A percentile compares a stretch with the other conserved stretches of the same genome.
These are phyloP conservation scores for Alnus rubra DNA, from an alignment of 306 rosid genomes.

Conservation along the genomic window DNA sequence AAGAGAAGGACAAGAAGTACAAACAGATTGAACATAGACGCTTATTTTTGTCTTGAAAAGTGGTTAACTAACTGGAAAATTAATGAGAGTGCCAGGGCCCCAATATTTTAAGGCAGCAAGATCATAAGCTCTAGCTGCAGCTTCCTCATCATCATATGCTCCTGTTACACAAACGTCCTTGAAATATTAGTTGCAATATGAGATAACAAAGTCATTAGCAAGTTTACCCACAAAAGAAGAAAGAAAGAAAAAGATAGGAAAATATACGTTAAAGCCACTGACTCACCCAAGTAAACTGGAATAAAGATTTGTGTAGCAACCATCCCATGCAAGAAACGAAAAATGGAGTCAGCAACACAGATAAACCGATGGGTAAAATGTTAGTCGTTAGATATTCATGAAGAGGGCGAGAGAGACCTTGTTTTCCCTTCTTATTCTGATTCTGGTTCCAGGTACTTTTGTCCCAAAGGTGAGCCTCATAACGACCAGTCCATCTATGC, in stretches of 20 bases:
- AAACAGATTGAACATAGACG: background rate
- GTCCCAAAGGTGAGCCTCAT: conserved; percentile 99
- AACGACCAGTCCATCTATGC: conserved; percentile 99
- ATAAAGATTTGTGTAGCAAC: conserved; percentile 35
- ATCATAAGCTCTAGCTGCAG: conserved; percentile 99
- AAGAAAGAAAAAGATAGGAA: background rate
- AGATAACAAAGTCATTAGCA: conserved; percentile 6
- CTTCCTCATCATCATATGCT: conserved; percentile 98
- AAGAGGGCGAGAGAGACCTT: conserved; percentile 51
- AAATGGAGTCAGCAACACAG: conserved; percentile 38
- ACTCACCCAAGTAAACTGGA: conserved; percentile 97
- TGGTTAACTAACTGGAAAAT: conserved; percentile 78
- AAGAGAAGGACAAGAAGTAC: background rate
- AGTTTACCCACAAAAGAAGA: background rate
- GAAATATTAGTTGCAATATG: background rate
- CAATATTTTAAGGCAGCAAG: conserved; percentile 98
- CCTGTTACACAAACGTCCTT: conserved; percentile 43
- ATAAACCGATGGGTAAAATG: background rate
- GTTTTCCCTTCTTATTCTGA: conserved; percentile 99
- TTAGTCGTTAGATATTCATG: conserved; percentile 7
- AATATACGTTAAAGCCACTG: conserved; percentile 1
- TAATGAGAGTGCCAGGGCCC: conserved; percentile 99
- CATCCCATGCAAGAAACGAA: conserved; percentile 44
- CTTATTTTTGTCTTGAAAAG: background rate
- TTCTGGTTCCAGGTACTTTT: conserved; percentile 99